Conservation (phyloP, 148 eudicot species). For the Chenopodium quinoa region DNA sequence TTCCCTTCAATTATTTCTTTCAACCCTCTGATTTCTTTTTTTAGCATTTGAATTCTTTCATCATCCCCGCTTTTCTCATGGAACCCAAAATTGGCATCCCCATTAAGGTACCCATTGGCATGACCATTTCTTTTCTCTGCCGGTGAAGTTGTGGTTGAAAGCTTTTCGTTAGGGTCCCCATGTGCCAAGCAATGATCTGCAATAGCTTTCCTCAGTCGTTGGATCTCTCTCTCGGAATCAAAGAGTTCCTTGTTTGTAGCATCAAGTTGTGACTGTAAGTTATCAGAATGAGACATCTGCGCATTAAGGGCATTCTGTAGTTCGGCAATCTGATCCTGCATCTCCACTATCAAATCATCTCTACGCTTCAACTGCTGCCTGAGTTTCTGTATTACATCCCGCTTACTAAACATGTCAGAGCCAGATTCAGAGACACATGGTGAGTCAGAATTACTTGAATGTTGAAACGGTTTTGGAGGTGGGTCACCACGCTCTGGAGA, state of each 20-base stretch:
- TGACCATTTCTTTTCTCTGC: constrained; percentile 55
- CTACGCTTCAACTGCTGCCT: constrained; percentile 92
- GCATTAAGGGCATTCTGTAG: constrained; percentile 60
- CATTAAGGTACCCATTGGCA: constrained; percentile 52
- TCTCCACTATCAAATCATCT: constrained; percentile 87
- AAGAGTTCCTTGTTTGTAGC: constrained; percentile 73
- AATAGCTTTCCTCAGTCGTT: constrained; percentile 84
- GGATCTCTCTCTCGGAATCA: constrained; percentile 85
- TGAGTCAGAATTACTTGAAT: constrained; percentile 80
- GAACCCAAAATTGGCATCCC: constrained; percentile 40
- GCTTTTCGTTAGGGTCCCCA: constrained; percentile 43
- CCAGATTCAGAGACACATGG: constrained; percentile 93
- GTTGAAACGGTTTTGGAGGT: constrained; percentile 77
- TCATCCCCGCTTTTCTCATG: constrained; percentile 48
- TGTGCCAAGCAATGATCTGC: constrained; percentile 81
- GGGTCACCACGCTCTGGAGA: constrained; percentile 87
- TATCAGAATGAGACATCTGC: constrained; percentile 66
- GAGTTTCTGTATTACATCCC: constrained; percentile 93
- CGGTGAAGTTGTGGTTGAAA: constrained; percentile 40
- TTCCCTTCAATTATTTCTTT: constrained; percentile 84
- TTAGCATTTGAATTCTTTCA: constrained; percentile 70
- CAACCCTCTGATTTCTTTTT: constrained; percentile 69
- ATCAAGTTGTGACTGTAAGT: constrained; percentile 76
- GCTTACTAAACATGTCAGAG: constrained; percentile 85
- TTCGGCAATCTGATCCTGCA: constrained; percentile 91